Evolutionary conservation across 139 green algal genomes (phyloP).

Genomic region (Micractinium sp.): DNA sequence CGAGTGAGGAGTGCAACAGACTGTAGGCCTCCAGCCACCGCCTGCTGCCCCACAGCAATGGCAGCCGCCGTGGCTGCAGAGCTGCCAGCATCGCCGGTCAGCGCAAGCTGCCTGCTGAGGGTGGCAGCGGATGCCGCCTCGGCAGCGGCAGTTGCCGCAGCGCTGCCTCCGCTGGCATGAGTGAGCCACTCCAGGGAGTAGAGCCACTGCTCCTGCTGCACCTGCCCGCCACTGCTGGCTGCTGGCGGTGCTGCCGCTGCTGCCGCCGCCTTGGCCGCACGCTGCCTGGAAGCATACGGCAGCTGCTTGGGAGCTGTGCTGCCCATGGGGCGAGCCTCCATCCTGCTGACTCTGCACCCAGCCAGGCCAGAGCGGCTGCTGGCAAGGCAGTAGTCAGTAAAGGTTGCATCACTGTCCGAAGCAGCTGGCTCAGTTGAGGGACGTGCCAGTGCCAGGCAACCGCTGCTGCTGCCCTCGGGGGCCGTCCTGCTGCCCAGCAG

Average conservation of each 20-base stretch:
- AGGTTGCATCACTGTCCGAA: background rate
- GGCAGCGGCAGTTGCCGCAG: background rate
- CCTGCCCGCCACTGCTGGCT: no score
- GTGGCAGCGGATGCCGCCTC: background rate
- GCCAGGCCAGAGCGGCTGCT: background rate
- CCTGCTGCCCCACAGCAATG: conserved; percentile 24
- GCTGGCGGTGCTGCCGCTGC: background rate
- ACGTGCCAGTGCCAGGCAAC: background rate
- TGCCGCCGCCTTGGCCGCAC: background rate
- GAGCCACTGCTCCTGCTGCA: conserved; percentile 21
- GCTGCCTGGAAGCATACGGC: background rate
- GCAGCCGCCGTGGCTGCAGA: background rate
- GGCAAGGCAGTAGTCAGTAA: conserved; percentile 27
- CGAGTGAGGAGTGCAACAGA: conserved; percentile 9
- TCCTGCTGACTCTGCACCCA: conserved; percentile 7
- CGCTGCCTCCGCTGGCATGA: background rate
- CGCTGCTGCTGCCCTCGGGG: background rate
- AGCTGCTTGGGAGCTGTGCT: background rate
- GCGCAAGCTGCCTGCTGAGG: background rate
- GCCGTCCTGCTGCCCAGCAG: conserved; percentile 11
- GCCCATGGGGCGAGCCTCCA: conserved; percentile 35
- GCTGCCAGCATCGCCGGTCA: background rate
- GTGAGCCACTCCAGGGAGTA: conserved; percentile 38
- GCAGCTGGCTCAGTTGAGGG: background rate
- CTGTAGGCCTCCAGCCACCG: background rate